Conservation (phyloP, 1,284 basidiomycete species). For the Moniliella sp. region DNA sequence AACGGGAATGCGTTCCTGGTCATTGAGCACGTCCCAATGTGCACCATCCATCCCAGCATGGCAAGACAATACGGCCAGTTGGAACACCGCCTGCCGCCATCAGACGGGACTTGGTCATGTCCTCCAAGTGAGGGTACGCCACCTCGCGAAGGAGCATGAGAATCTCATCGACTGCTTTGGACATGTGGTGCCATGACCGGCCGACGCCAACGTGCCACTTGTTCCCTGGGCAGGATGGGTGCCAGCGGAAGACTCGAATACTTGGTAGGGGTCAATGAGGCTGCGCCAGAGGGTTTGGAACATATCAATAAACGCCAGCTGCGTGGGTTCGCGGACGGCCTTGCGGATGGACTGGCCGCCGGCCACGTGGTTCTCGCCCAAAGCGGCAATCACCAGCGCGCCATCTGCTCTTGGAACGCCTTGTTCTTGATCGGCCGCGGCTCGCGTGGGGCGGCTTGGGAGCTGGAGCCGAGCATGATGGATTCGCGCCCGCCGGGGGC, state of each 20-base stretch:
- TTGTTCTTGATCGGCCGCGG: conserved; percentile 5
- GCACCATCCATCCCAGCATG: conserved; percentile 32
- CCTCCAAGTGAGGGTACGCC: conserved; percentile 26
- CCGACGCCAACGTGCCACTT: conserved; percentile 7
- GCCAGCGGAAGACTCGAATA: conserved; percentile 8
- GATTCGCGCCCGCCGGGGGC: background rate
- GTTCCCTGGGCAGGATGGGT: too few relatives aligned
- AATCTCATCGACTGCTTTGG: conserved; percentile 9
- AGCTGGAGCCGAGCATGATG: background rate
- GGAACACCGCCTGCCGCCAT: conserved; percentile 23
- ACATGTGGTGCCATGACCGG: background rate
- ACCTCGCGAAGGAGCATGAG: conserved; percentile 23
- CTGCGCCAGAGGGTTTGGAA: conserved; percentile 26
- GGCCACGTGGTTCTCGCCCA: conserved; percentile 22
- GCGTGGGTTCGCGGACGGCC: conserved; percentile 26
- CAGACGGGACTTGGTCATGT: conserved; percentile 31
- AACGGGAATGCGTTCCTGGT: background rate
- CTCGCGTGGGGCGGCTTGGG: conserved; percentile 2
- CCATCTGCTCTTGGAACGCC: conserved; percentile 19
- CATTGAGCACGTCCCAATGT: conserved; percentile 4
- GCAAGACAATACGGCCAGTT: conserved; percentile 29
- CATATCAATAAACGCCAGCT: conserved; percentile 22
- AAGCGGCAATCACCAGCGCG: conserved; percentile 13
- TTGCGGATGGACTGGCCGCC: conserved; percentile 17
- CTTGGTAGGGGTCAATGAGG: conserved; percentile 22